A percentile compares a stretch with the other conserved stretches of the same genome.
Conservation (phyloP, 2,329 filamentous ascomycete genomes). For the Coniochaeta sp. region DNA sequence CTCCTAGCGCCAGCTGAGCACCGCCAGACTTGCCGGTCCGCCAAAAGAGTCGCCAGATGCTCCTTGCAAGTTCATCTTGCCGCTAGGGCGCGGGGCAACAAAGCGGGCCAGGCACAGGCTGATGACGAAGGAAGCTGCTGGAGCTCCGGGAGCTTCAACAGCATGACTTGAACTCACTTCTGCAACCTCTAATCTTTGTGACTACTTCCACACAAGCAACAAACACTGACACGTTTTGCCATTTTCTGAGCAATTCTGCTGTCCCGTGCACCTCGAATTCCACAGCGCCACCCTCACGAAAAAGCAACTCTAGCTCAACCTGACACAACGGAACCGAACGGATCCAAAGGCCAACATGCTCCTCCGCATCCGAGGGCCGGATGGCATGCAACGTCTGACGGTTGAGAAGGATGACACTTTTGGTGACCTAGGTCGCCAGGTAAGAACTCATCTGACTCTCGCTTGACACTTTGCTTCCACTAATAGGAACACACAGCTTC, state of each 20-base stretch:
- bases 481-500: slow-evolving; percentile 34
- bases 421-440: slow-evolving; percentile 47
- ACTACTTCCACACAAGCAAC: not conserved
- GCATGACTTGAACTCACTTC: not conserved
- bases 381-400: slow-evolving; percentile 84
- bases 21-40: not conserved
- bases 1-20: not conserved
- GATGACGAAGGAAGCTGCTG: slow-evolving; percentile 2
- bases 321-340: not conserved
- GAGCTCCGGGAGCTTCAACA: not conserved
- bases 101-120: slow-evolving; percentile 1
- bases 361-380: slow-evolving; percentile 79
- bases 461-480: not conserved
- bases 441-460: slow-evolving; percentile 19
- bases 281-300: not conserved
- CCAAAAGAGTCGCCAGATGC: not conserved
- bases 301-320: not conserved
- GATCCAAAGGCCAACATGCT: slow-evolving; percentile 51
- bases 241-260: not conserved
- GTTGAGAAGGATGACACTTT: slow-evolving; percentile 72
- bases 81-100: slow-evolving; percentile 2
- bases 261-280: not conserved
- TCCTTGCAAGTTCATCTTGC: not conserved
- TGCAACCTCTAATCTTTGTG: not conserved
- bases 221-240: not conserved